Conservation (phyloP, 306 rosid genomes). For the Cicer yamashitae region DNA sequence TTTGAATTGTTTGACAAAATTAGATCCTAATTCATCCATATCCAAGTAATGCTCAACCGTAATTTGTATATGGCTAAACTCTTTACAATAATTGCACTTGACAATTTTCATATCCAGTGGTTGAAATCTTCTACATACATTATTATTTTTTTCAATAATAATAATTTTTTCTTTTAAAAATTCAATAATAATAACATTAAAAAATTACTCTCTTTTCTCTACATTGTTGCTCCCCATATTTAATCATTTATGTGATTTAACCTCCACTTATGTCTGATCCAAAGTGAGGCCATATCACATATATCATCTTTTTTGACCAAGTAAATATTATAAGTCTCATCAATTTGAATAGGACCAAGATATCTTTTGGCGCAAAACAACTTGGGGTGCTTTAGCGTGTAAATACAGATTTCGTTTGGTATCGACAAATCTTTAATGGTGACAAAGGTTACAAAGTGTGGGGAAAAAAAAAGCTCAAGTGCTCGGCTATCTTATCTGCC, state of each 20-base stretch:
- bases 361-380: slow-evolving; percentile 9
- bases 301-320: slow-evolving; percentile 15
- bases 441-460: slow-evolving; percentile 34
- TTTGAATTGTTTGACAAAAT: too few relatives aligned
- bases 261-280: slow-evolving; percentile 42
- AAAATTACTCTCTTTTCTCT: too few relatives aligned
- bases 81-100: too few relatives aligned
- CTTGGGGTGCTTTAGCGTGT: slow-evolving; percentile 39
- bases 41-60: too few relatives aligned
- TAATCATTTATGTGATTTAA: slow-evolving; percentile 40
- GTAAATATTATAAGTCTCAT: slow-evolving; percentile 14
- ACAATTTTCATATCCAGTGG: too few relatives aligned
- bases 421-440: slow-evolving; percentile 21
- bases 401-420: slow-evolving; percentile 35
- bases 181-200: too few relatives aligned
- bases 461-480: slow-evolving; percentile 25
- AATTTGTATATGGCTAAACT: too few relatives aligned
- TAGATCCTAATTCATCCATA: too few relatives aligned
- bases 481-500: slow-evolving; percentile 45
- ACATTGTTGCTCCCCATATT: too few relatives aligned
- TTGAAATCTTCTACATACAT: too few relatives aligned
- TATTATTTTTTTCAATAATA: too few relatives aligned
- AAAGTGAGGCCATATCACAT: slow-evolving; percentile 34
- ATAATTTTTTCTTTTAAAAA: too few relatives aligned
- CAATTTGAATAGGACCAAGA: neutral